Evolutionary conservation across 1,139 yeast genomes (phyloP).

Genomic region (Geotrichum fermentans): DNA sequence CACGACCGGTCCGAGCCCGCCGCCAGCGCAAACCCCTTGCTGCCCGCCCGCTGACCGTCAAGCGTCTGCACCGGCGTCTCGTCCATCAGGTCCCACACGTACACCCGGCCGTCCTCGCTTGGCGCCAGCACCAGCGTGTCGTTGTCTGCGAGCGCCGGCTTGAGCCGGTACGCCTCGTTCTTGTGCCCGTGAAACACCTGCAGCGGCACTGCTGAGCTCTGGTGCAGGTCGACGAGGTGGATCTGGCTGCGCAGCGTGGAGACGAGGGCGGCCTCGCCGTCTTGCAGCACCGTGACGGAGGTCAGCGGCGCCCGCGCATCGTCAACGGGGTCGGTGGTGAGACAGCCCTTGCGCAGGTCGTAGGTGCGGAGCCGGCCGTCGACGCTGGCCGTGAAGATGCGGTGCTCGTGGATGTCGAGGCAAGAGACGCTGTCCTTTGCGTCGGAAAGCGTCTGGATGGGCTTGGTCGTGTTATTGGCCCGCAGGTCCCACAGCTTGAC

Average conservation of each 20-base stretch:
- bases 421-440: constrained; percentile 37
- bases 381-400: constrained; percentile 37
- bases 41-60: constrained; percentile 1
- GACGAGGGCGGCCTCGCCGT: constrained; percentile 28
- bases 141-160: constrained; percentile 35
- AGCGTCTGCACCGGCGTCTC: constrained; percentile 6
- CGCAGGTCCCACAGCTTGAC: constrained; percentile 39
- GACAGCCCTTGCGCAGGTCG: constrained; percentile 35
- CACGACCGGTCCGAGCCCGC: background rate
- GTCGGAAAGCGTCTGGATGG: constrained; percentile 36
- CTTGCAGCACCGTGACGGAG: constrained; percentile 24
- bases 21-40: constrained; percentile 5
- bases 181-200: constrained; percentile 33
- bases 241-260: constrained; percentile 32
- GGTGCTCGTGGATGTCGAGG: constrained; percentile 27
- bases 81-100: constrained; percentile 70
- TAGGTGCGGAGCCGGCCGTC: constrained; percentile 37
- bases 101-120: constrained; percentile 81
- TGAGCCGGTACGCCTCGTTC: constrained; percentile 30
- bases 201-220: constrained; percentile 28
- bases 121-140: constrained; percentile 79
- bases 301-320: constrained; percentile 31
- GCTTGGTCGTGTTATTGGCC: constrained; percentile 25
- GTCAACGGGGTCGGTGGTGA: constrained; percentile 32
- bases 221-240: constrained; percentile 29